Evolutionary conservation across 371 early-diverging fungal species (phyloP).

Genomic region (Mucor piriformis): DNA sequence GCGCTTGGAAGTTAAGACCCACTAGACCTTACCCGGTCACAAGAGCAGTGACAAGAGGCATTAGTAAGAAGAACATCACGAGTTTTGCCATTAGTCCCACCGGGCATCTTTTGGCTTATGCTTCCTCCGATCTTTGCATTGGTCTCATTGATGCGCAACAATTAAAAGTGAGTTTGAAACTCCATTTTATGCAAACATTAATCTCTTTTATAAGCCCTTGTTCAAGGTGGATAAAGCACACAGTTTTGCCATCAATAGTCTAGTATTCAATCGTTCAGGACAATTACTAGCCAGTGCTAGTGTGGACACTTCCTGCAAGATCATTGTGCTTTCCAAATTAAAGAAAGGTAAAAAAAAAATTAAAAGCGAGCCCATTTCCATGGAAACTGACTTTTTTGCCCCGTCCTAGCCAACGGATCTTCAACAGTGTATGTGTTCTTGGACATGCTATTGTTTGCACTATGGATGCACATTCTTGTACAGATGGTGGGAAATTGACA

Average conservation of each 20-base stretch:
- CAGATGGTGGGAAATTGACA: slow-evolving; percentile 16
- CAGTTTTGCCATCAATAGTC: slow-evolving; percentile 58
- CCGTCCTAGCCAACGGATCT: too few relatives aligned
- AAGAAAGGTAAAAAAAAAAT: slow-evolving; percentile 1
- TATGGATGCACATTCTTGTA: slow-evolving; percentile 29
- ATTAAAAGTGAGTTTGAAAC: slow-evolving; percentile 48
- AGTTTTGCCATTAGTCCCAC: slow-evolving; percentile 44
- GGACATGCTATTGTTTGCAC: slow-evolving; percentile 23
- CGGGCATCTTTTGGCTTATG: slow-evolving; percentile 65
- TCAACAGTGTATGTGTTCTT: slow-evolving; percentile 10
- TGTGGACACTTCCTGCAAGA: slow-evolving; percentile 2
- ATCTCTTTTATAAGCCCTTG: not conserved
- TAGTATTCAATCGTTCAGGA: slow-evolving; percentile 59
- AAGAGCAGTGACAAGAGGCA: slow-evolving; percentile 31
- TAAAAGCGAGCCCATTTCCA: too few relatives aligned
- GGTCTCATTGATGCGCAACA: slow-evolving; percentile 59
- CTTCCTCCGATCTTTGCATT: slow-evolving; percentile 58
- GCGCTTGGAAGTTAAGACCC: slow-evolving; percentile 32
- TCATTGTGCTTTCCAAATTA: not conserved
- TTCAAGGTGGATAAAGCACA: slow-evolving; percentile 30
- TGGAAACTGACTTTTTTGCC: too few relatives aligned
- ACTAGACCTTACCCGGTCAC: slow-evolving; percentile 24
- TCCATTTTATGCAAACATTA: slow-evolving; percentile 15
- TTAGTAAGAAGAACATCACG: slow-evolving; percentile 43
- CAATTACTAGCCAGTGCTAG: slow-evolving; percentile 46